Evolutionary conservation across 2,329 filamentous ascomycete genomes (phyloP).

Genomic region (Phyllachora maydis): DNA sequence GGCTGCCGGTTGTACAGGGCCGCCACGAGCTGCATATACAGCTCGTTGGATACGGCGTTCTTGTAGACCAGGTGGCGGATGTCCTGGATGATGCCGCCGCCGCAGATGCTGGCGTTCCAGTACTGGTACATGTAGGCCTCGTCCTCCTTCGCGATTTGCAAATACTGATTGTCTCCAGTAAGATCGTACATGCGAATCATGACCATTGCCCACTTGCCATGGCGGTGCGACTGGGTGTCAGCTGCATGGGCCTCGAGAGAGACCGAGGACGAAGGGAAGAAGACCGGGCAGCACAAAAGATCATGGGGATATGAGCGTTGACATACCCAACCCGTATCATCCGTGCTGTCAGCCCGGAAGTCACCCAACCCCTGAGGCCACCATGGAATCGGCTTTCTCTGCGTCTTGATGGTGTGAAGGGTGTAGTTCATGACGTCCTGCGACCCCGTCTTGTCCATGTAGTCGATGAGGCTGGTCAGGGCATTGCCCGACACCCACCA

Average conservation of each 20-base stretch:
- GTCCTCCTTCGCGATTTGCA: conserved; percentile 27
- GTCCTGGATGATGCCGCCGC: conserved; percentile 35
- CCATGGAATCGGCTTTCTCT: conserved; percentile 12
- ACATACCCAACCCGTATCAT: conserved; percentile 45
- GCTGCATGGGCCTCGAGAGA: too few relatives aligned
- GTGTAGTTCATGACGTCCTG: conserved; percentile 11
- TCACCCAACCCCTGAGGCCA: conserved; percentile 15
- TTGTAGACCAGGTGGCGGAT: conserved; percentile 25
- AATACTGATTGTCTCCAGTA: conserved; percentile 27
- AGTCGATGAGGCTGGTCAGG: conserved; percentile 14
- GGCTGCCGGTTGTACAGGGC: conserved; percentile 27
- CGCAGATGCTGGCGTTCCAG: conserved; percentile 23
- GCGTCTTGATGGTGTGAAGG: conserved; percentile 11
- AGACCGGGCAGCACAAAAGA: too few relatives aligned
- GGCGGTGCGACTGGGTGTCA: too few relatives aligned
- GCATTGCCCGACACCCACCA: conserved; percentile 18
- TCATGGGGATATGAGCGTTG: too few relatives aligned
- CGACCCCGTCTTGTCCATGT: conserved; percentile 12
- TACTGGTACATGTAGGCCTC: conserved; percentile 34
- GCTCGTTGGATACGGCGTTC: conserved; percentile 35
- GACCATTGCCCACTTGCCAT: conserved; percentile 40
- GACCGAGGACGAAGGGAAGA: too few relatives aligned
- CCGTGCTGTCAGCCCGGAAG: conserved; percentile 19
- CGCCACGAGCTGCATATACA: conserved; percentile 31
- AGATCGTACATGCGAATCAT: conserved; percentile 35